Evolutionary conservation across 768 basidiomycete genomes (phyloP), one percentile per base, ranked within the genome.

Genomic region (Amanita molliuscula): DNA sequence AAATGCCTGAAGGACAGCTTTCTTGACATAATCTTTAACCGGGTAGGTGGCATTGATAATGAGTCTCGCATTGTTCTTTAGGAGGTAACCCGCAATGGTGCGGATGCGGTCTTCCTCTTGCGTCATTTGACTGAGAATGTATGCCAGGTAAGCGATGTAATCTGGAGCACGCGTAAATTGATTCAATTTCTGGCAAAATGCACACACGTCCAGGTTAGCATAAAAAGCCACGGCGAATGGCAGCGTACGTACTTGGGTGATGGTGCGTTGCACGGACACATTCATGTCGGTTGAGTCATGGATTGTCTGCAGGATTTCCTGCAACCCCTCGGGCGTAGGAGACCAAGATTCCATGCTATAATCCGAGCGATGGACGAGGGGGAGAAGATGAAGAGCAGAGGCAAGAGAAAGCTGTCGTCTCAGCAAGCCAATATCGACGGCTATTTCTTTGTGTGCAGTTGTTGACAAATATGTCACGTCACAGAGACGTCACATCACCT

Each of bases 101-200:
- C 95, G 82, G 64, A 95, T 91, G 44, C 88, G 85, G 62, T 91
- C 92, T 62, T 93, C 86, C 68, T 97, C 92, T 53, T 79, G 74
- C 1, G 83, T 75, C 72, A 88, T 69, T 40, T 76, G 74, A 51
- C 85, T 82, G 55, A 98, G 81, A 70, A 97, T 93, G 65, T 94
- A 89, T 18, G 88, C 88, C 55, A 99, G 82, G 77, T 99, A 98
- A 51, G 86, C 93, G 53, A 92, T 84, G 65, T 96, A 98, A 66
- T 96, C 92, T 41, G 93, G 88, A 55, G 84, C 83, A 59, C 83
- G 82, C 62, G 88, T 84, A 66, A 89, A 92, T 54, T 72, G 76
- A 65, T 88, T 90, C 55, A 93, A 76, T 86, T 89, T 90, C 88
- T 92, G 43, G 49, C 41, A 54, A 52, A 46, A 47, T 38, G 33